Evolutionary conservation across 441 rosid genomes (phyloP), one percentile per base, ranked within the genome.

Genomic region (Jatropha podagrica): DNA sequence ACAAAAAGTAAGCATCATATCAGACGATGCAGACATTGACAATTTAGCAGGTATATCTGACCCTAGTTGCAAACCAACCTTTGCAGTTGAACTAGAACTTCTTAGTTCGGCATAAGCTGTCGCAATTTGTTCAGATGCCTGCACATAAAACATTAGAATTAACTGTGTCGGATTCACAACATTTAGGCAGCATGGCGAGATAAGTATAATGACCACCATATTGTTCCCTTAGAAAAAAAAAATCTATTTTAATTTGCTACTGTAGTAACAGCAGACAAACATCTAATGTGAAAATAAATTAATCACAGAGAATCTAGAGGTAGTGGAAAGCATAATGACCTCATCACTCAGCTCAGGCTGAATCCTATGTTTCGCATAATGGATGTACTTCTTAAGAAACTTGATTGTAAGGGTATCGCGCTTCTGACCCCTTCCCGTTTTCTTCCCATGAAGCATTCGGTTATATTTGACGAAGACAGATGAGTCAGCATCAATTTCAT

Each of bases 111-210:
- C 97, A 79, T 96, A 96, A 73, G 97, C 87, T 65, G 90, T 91
- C 65, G 99, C 96, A 77, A 96, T 96, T 4, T 86, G 86, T 80
- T 96, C 99, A 1, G 96, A 90, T 79, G 99, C 99, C 98, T 95
- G 84, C 37, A 52, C 52, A 77, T 27, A 65, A 73, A 78, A 75
- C 20, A 58, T 20, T 41, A 79, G 68, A 65, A 55, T 69, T 56
- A 76, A 66, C 15, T 15, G 41, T 48, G 40, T 18, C 42, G 63
- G 54, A 11, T 68, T 74, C 44, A n/a, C 26, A 56, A 76, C 52
- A 65, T 26, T 56, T 11, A 55, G 42, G 23, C 11, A 51, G 26
- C 32, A 71, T 56, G 7, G 44, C 71, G 37, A 65, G 71, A 68
- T 37, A 38, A 73, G 11, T 14, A 26, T 26, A 64, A 27, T 26